Percentiles rank a stretch among this genome's conserved stretches.
Conservation (phyloP, 345 rosid species). For the Conringia planisiliqua region DNA sequence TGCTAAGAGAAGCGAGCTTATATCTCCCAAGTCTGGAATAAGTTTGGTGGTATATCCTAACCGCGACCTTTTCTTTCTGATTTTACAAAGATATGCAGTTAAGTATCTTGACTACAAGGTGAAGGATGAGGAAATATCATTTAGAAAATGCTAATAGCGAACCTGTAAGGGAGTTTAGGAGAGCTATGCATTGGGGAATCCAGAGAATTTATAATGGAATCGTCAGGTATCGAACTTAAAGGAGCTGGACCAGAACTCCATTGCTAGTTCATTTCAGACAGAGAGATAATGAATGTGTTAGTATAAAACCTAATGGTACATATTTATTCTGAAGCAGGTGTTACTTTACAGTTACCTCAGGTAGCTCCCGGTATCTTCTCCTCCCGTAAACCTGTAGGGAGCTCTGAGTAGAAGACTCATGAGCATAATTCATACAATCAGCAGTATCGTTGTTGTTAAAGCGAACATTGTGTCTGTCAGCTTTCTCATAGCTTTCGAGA, state of each 20-base stretch:
- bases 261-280: slow-evolving; percentile 1
- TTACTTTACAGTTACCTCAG: slow-evolving; percentile 27
- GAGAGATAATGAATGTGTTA: neutral
- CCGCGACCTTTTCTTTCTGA: slow-evolving; percentile 20
- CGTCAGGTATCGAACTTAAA: neutral
- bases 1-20: slow-evolving; percentile 20
- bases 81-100: neutral
- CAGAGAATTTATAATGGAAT: slow-evolving; percentile 10
- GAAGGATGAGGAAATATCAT: neutral
- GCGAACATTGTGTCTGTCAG: slow-evolving; percentile 16
- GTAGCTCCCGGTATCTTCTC: slow-evolving; percentile 36
- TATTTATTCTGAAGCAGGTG: neutral
- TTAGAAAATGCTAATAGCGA: neutral
- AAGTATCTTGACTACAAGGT: neutral
- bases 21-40: slow-evolving; percentile 1
- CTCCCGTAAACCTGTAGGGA: slow-evolving; percentile 23
- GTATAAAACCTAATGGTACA: neutral
- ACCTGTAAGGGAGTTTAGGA: slow-evolving; percentile 39
- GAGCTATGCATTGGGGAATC: slow-evolving; percentile 18
- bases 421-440: neutral
- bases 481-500: slow-evolving; percentile 30
- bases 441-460: neutral
- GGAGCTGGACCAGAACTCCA: slow-evolving; percentile 1
- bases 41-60: neutral
- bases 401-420: slow-evolving; percentile 5